Conservation (phyloP, 331 rosid species). For the Cydonia oblonga region DNA sequence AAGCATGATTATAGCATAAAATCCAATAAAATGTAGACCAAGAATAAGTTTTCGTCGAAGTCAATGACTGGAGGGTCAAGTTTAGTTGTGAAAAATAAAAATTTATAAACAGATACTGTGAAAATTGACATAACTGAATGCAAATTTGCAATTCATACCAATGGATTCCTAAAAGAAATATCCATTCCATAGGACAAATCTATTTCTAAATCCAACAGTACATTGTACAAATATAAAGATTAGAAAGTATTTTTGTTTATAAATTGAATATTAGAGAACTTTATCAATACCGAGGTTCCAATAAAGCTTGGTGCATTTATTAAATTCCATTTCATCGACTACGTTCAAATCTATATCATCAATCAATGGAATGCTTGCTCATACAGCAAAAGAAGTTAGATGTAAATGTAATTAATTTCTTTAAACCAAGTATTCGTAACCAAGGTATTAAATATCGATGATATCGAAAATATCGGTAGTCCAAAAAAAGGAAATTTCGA, state of each 20-base stretch:
- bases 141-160: background rate
- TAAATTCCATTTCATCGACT: background rate
- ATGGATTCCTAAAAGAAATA: background rate
- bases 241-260: background rate
- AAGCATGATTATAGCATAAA: background rate
- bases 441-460: no score
- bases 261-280: background rate
- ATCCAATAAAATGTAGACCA: background rate
- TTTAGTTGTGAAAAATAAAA: background rate
- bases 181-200: background rate
- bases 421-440: no score
- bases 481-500: no score
- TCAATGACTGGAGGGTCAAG: background rate
- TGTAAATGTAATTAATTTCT: no score
- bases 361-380: background rate
- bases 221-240: background rate
- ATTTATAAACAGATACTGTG: background rate
- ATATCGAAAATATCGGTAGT: no score
- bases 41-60: background rate
- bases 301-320: background rate
- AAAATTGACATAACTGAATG: background rate
- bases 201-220: background rate
- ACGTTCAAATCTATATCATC: background rate
- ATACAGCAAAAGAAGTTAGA: background rate
- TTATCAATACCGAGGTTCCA: background rate